Conservation (phyloP, 768 basidiomycete genomes). For the Rhodotorula graminis region DNA sequence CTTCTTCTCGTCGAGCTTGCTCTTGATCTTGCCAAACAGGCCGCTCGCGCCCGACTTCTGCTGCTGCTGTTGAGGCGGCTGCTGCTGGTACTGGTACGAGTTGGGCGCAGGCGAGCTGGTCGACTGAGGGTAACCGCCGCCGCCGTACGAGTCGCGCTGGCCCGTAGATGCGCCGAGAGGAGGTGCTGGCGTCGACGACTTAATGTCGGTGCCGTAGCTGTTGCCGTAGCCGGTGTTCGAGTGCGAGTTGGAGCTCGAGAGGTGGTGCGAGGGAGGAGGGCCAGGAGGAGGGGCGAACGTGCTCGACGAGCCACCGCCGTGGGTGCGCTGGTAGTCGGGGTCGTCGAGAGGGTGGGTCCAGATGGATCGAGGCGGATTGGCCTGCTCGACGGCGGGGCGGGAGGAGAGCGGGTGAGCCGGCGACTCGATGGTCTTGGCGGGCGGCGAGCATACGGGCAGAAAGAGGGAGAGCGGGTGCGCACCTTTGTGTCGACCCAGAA, state of each 20-base stretch:
- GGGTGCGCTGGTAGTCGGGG: conserved; percentile 58
- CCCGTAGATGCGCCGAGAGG: neutral
- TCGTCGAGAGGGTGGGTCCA: conserved; percentile 73
- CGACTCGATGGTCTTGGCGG: no score
- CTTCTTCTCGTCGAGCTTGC: conserved; percentile 15
- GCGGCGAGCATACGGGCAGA: no score
- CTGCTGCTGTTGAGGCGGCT: neutral
- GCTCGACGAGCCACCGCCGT: conserved; percentile 49
- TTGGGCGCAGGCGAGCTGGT: neutral
- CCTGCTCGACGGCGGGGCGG: conserved; percentile 32
- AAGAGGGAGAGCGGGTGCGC: neutral
- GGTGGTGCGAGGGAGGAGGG: conserved; percentile 13
- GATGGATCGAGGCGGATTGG: conserved; percentile 61
- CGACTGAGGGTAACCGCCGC: neutral
- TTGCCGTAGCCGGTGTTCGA: no score
- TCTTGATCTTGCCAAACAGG: conserved; percentile 15
- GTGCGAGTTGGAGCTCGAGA: no score
- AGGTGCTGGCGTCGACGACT: neutral
- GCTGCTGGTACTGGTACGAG: neutral
- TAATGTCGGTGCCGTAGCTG: neutral
- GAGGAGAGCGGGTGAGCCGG: neutral
- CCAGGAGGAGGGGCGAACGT: conserved; percentile 40
- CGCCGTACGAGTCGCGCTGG: neutral
- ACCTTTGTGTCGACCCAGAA: conserved; percentile 36
- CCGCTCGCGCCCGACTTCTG: conserved; percentile 1